Percentiles rank a stretch among this genome's conserved stretches.
These are phyloP conservation scores for Kazachstania africana DNA, from an alignment of 805 yeast genomes.

Conservation along the genomic window DNA sequence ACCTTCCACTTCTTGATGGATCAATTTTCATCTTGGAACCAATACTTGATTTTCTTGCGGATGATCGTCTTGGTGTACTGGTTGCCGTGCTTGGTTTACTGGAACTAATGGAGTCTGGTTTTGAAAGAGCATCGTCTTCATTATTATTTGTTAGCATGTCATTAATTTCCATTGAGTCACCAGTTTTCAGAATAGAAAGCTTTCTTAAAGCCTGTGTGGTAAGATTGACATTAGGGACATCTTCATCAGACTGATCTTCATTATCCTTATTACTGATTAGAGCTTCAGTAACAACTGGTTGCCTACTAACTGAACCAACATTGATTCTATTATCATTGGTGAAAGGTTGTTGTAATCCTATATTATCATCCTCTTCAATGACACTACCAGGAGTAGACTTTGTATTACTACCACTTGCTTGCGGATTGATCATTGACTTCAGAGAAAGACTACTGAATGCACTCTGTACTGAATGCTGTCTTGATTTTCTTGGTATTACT, in stretches of 20 bases:
- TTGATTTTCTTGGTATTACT: constrained; percentile 38
- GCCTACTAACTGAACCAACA: constrained; percentile 3
- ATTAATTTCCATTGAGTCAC: neutral
- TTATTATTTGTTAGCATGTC: neutral
- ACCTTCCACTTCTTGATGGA: too few relatives aligned
- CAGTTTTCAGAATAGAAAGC: constrained; percentile 20
- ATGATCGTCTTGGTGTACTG: neutral
- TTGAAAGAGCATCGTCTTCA: too few relatives aligned
- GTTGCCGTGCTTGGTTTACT: neutral
- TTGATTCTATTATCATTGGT: constrained; percentile 20
- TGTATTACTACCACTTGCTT: constrained; percentile 5
- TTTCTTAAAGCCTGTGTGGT: constrained; percentile 31
- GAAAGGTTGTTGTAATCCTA: constrained; percentile 26
- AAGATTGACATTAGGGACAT: constrained; percentile 23
- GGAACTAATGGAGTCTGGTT: too few relatives aligned
- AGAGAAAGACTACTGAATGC: constrained; percentile 48
- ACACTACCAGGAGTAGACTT: constrained; percentile 1
- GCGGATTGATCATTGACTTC: constrained; percentile 41
- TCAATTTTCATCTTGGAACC: neutral
- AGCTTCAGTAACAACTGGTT: too few relatives aligned
- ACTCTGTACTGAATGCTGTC: constrained; percentile 31
- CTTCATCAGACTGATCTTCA: constrained; percentile 22
- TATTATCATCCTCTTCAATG: constrained; percentile 7
- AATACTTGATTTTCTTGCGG: neutral
- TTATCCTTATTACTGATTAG: constrained; percentile 2